Base-by-base conservation (phyloP, 352 stramenopile genomes). In the Globisporangium sylvaticum region DNA sequence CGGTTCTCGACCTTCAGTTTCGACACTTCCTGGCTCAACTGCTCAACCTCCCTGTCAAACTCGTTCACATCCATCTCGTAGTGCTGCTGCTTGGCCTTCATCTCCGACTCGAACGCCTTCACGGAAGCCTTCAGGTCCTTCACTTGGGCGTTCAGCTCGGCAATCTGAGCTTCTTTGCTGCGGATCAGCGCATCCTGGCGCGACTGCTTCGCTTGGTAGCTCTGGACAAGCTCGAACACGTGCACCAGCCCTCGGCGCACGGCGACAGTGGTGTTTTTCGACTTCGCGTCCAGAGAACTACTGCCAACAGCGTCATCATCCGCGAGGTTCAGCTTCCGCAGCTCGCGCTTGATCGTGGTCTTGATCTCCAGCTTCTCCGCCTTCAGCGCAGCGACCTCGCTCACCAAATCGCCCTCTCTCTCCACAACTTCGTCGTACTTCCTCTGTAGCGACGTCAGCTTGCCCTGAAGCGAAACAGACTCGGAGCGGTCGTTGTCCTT, bases 1-100 rank as follows among this genome's bases (percentile, higher is more conserved):
- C 74, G 64, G 62, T 90, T 90, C 60, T 89, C 81, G 53, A 89
- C 50, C 53, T 73, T 78, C 25, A 93, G 63, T 31, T 77, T 79
- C 1, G 78, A 79, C 3, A 87, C 68, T 68, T 86, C 75, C 29
- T 73, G 54, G 44, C 62, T 71, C 69, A 83, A 70, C 1, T 44
- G 62, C 31, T 78, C 70, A 1, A 84, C 56, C 48, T 88, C 71
- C 52, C 64, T 54, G 27, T 75, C 62, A 7, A 83, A 58, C 1
- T 78, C 65, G 29, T 6, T 54, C 55, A 25, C 54, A 22, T 66
- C 34, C 22, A 63, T 37, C 1, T 62, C 64, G 31, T 54, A 42
- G 10, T 71, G 61, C n/a, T 74, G 61, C 50, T 60, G 31, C 14
- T 67, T 53, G 12, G 20, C 56, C 39, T 66, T 63, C 32, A 52